These are phyloP conservation scores for Persicaria tinctoria DNA, from an alignment of 148 eudicot species.

Conservation along the genomic window DNA sequence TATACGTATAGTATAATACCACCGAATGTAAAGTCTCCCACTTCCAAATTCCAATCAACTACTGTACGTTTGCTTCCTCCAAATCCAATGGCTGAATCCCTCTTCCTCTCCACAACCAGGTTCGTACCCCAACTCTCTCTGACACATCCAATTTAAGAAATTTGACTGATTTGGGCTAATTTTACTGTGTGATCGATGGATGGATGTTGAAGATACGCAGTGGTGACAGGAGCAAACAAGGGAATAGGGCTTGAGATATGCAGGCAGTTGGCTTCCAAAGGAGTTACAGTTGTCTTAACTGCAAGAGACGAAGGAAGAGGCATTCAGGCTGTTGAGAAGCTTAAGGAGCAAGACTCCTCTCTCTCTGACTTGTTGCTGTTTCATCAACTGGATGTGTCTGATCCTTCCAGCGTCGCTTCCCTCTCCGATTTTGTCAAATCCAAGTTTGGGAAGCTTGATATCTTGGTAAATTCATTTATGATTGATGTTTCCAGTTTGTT, in stretches of 20 bases:
- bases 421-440: conserved; percentile 28
- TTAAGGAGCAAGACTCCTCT: conserved; percentile 10
- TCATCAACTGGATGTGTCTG: conserved; percentile 38
- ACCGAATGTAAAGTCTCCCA: too few relatives aligned
- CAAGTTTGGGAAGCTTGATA: conserved; percentile 46
- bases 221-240: conserved; percentile 49
- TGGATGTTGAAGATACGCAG: conserved; percentile 24
- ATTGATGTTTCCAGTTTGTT: not conserved
- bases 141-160: too few relatives aligned
- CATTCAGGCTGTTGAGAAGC: conserved; percentile 29
- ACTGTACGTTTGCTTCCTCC: too few relatives aligned
- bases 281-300: conserved; percentile 30
- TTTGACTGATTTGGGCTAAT: too few relatives aligned
- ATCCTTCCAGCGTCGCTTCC: conserved; percentile 18
- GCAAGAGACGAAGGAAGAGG: conserved; percentile 44
- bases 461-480: conserved; percentile 24
- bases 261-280: conserved; percentile 37
- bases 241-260: conserved; percentile 42
- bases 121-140: too few relatives aligned
- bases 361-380: conserved; percentile 20
- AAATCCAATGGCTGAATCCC: too few relatives aligned
- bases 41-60: too few relatives aligned
- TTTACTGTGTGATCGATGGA: too few relatives aligned
- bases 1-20: too few relatives aligned
- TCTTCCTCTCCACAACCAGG: too few relatives aligned